These are phyloP conservation scores for Metarhizium brunneum DNA, from an alignment of 2,329 filamentous ascomycete genomes.

Conservation along the genomic window DNA sequence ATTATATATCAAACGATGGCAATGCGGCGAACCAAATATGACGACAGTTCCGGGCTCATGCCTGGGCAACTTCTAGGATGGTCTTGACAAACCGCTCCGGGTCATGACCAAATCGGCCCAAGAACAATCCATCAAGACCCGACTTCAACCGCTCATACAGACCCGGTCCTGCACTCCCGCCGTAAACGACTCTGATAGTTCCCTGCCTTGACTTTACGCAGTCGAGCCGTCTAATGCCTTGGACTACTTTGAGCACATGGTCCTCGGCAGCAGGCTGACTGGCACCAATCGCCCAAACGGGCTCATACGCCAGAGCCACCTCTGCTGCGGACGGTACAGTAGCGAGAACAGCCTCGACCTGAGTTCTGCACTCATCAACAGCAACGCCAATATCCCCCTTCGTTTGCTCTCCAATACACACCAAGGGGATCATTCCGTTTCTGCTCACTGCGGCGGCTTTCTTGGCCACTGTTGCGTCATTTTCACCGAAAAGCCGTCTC, in stretches of 20 bases:
- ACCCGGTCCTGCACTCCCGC: conserved; percentile 73
- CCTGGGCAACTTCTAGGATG: conserved; percentile 57
- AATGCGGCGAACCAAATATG: no score
- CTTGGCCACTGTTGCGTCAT: conserved; percentile 54
- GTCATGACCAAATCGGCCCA: conserved; percentile 76
- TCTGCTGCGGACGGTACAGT: conserved; percentile 54
- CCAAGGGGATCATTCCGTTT: conserved; percentile 65
- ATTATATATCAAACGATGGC: no score
- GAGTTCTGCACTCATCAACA: conserved; percentile 54
- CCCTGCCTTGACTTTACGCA: conserved; percentile 43
- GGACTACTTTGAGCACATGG: conserved; percentile 64
- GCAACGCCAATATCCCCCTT: conserved; percentile 43
- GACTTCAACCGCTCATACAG: conserved; percentile 58
- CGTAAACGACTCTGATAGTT: conserved; percentile 64
- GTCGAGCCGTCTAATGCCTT: conserved; percentile 47
- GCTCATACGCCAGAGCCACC: conserved; percentile 75
- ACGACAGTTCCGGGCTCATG: conserved; percentile 11
- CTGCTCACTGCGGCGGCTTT: conserved; percentile 61
- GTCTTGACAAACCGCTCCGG: conserved; percentile 62
- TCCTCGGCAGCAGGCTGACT: conserved; percentile 59
- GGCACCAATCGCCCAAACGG: conserved; percentile 81
- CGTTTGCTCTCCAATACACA: conserved; percentile 70
- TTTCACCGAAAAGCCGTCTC: conserved; percentile 62
- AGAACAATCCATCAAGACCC: conserved; percentile 69
- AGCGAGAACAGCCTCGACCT: conserved; percentile 55